Evolutionary conservation across 495 filamentous ascomycete species (phyloP), one percentile per base, ranked within the genome.

Genomic region (Penicillium nucicola): DNA sequence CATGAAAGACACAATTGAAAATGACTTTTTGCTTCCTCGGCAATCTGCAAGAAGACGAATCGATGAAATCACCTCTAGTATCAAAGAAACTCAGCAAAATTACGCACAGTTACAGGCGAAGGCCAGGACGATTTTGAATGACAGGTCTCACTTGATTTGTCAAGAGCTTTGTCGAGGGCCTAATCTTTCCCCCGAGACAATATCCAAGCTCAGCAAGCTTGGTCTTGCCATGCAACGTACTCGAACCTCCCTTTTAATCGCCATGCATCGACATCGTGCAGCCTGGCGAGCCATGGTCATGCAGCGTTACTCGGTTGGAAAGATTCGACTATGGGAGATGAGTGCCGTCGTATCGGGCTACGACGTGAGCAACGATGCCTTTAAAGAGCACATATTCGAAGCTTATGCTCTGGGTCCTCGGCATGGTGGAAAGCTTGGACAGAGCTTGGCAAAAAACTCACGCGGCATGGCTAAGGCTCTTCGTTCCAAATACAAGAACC

Each of bases 1-100:
- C 5, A 23, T 60, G 13, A 11, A 3, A 40, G 13, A 38, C 1
- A 12, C 31, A 9, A 13, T 65, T 6, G 4, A 60, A 9, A 2
- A 30, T 7, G 49, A 60, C 9, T 65, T 54, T 30, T 15, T 56
- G 15, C 9, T 2, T 14, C 58, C 66, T 37, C 61, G 62, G 34
- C 2, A 50, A 12, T 44, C 52, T 37, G 66, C 66, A 9, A 50
- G 61, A 32, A 45, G 11, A 28, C 13, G 50, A 5, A 42, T 64
- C 18, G 47, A 62, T 30, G 6, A 7, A 0, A 32, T 64, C 15
- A 19, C 55, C 3, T 13, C 30, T 19, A n/a, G 36, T 20, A 8
- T 36, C 5, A n/a, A 33, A 10, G 17, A 39, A 7, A 14, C 25
- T 5, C 3, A 22, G 4, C 5, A 32, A 10, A 30, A 55, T 15